Conservation (phyloP, 2,329 filamentous ascomycete species). For the Aspergillus flavus region DNA sequence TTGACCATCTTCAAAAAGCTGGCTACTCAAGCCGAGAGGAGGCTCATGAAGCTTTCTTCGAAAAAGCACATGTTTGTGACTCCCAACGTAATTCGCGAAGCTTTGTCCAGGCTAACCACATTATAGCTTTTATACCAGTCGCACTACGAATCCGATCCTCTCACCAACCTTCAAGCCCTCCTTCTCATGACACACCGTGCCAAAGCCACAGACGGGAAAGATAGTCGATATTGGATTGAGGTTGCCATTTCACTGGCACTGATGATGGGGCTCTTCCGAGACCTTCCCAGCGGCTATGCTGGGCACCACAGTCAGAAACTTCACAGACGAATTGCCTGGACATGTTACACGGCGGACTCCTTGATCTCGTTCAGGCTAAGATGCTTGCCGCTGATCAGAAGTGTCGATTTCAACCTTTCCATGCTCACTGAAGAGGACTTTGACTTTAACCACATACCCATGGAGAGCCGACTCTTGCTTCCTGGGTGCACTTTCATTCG, state of each 20-base stretch:
- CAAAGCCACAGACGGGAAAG: background rate
- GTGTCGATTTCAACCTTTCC: background rate
- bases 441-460: background rate
- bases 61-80: background rate
- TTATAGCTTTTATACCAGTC: constrained; percentile 2
- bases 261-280: background rate
- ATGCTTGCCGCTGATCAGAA: background rate
- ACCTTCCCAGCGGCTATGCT: background rate
- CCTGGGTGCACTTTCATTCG: background rate
- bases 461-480: background rate
- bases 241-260: background rate
- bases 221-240: background rate
- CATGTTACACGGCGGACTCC: background rate
- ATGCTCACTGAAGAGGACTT: background rate
- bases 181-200: background rate
- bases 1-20: background rate
- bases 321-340: constrained; percentile 3
- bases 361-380: background rate
- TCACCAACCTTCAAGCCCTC: background rate
- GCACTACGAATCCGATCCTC: background rate
- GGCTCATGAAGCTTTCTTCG: background rate
- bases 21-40: background rate
- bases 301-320: background rate
- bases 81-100: background rate
- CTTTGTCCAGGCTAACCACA: background rate